Base-by-base conservation (phyloP, 495 filamentous ascomycete genomes). In the Chaetomidium leptoderma region DNA sequence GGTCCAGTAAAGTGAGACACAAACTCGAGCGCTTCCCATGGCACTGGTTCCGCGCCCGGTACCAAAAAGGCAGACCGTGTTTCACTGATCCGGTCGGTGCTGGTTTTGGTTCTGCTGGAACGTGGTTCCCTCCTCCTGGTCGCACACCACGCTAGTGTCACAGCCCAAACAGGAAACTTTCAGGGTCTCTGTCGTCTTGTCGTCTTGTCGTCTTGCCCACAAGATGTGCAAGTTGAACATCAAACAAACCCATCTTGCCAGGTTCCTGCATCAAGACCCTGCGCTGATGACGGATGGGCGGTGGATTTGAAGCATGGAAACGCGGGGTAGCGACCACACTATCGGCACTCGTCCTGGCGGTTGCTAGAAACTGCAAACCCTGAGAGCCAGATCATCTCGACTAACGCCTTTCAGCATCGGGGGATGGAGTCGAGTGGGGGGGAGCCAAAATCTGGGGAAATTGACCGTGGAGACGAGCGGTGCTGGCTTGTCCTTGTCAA, bases 361-460 rank as follows among this genome's bases (percentile, higher is more conserved):
- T 33, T 43, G 27, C 39, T n/a, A 44, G 36, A 55, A 44, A 35
- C 17, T n/a, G 1, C n/a, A 11, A 13, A 42, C 14, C 2, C 24
- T n/a, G 11, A 13, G 8, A 21, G 29, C 46, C 29, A 21, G 39
- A 55, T 55, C 24, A 42, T 45, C 39, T 35, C n/a, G 17, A 13
- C 39, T 55, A 55, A 55, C 52, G 39, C 52, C 45, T 55, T 55
- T 55, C 11, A 45, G 52, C 10, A 0, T 55, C 39, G 27, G 29
- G 26, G 24, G 29, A 45, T 35, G 30, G 33, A 36, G 43, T 39
- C 30, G 32, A 27, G 33, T 29, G 52, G 27, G 33, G 40, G 52
- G 27, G 52, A 14, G 37, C 52, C 27, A 54, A 39, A 47, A 56
- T 47, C 53, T 56, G 53, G 53, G 53, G 53, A 56, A 56, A 56